Base-by-base conservation (phyloP, 129 eudicot species). In the Lonicera japonica region DNA sequence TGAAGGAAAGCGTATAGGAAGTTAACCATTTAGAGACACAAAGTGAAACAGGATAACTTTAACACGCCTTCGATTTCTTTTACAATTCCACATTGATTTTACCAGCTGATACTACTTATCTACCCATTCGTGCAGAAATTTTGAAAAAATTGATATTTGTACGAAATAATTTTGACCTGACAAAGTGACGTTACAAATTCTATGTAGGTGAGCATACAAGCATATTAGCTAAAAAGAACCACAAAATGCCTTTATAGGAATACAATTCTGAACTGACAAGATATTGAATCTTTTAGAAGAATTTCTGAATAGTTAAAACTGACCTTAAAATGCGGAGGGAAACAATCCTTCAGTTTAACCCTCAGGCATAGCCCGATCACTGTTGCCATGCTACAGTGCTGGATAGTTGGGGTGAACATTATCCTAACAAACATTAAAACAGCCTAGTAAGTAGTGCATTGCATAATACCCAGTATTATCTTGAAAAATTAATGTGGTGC, bases 331-430 rank as follows among this genome's bases (percentile, higher is more conserved):
- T 86, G 89, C 62, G 95, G 81, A 58, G 92, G 95, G 69, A 90
- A 86, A 58, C 73, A 79, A 71, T 90, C 81, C 79, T 86, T 86
- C 74, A 90, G 73, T 56, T 77, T 86, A 62, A 86, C 85, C 58
- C 97, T 77, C 17, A 90, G 64, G 82, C 95, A 90, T 54, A 86
- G 71, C 72, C 95, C 97, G 55, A 90, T 90, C 11, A 90, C 94
- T 0, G 83, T 83, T 43, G 97, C 97, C 97, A 90, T 90, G 68
- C 85, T 90, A 79, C 97, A 90, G 67, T 90, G 97, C 75, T 86
- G 95, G 66, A 90, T 86, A 11, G 97, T 86, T 50, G 97, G 95
- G 13, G 94, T 90, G 86, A 90, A 90, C 56, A 80, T 86, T 60
- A 90, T 83, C 87, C 97, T 90, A 52, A 60, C 34, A 60, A 52